Base-by-base conservation (phyloP, 345 rosid genomes). In the Hevea brasiliensis region DNA sequence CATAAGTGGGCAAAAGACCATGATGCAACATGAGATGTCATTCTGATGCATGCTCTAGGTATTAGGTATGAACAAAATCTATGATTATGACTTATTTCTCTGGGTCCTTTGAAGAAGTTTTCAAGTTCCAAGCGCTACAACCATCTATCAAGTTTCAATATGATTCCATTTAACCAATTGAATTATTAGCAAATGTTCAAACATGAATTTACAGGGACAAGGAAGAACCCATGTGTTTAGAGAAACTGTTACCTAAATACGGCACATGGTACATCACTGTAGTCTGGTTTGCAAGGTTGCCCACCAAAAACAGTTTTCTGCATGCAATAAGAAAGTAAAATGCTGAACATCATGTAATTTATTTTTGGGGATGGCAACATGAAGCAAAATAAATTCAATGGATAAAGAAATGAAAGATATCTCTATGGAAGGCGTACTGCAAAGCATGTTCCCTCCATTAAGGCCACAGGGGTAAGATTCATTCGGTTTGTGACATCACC, bases 261-360 rank as follows among this genome's bases (percentile, higher is more conserved):
- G 47, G 99, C 99, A 77, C 78, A 90, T 3, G 99, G 94, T 48
- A 96, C 72, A 76, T 87, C 61, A 75, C 23, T 63, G 78, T 93
- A 82, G 90, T 96, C 98, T 71, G 97, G 84, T 80, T 92, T 89
- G 78, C 84, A 84, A 74, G 92, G 84, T 77, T 90, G 71, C 75
- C 95, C 98, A 71, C 92, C 98, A 81, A 96, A 96, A 78, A 86
- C 96, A 75, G 97, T 89, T 88, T 93, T 90, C 99, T 96, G 96
- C 82, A 80, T 58, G 71, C 54, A 80, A 67, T 44, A 70, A 41
- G 77, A 72, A 14, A 65, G 51, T 72, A 72, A 35, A 37, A 23
- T 40, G 29, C 55, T 26, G 8, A 48, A 56, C 12, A 77, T 24
- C 41, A 18, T n/a, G 65, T 8, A 3, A 48, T 7, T 12, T 24